Evolutionary conservation across 345 rosid genomes (phyloP), one percentile per base, ranked within the genome.

Genomic region (Aquilaria yunnanensis): DNA sequence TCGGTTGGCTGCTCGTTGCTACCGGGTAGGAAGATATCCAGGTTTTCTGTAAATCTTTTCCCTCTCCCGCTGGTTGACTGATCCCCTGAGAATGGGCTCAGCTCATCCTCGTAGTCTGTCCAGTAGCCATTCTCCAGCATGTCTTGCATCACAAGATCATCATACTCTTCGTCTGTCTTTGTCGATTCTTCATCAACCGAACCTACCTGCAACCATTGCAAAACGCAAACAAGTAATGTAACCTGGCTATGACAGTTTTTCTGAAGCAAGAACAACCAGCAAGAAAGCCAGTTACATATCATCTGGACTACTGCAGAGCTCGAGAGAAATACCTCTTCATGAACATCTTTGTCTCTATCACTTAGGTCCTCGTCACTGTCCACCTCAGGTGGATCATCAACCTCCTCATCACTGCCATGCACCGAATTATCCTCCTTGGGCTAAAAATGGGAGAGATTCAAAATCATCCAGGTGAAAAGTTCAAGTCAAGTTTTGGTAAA

Each of bases 101-200:
- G 59, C 73, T 80, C 83, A 54, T 80, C 86, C 10, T 85, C 86
- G 0, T 68, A 78, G 5, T 83, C 98, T 0, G 94, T 65, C 78
- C 81, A 70, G 53, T 87, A 89, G n/a, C 87, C 85, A 64, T 79
- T 88, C 49, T 77, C 77, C 31, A 65, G 73, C 47, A 70, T 62
- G 69, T 95, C 99, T 56, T 63, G 80, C 98, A 95, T 84, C 14
- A 96, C 97, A 55, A 95, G 90, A 81, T 95, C 99, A 57, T 89
- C 96, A 10, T 91, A 95, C 75, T 95, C 98, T 74, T 95, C 99
- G 47, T 95, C 99, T 5, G 97, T 85, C 65, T 87, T 91, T 32
- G 97, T 85, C 1, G 93, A 90, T 65, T 88, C 90, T 84, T 95
- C 99, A 23, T 95, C 99, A 32, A 95, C 99, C 2, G 99, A 95